Conservation (phyloP, 2,329 filamentous ascomycete genomes). For the Gnomoniopsis sp. region DNA sequence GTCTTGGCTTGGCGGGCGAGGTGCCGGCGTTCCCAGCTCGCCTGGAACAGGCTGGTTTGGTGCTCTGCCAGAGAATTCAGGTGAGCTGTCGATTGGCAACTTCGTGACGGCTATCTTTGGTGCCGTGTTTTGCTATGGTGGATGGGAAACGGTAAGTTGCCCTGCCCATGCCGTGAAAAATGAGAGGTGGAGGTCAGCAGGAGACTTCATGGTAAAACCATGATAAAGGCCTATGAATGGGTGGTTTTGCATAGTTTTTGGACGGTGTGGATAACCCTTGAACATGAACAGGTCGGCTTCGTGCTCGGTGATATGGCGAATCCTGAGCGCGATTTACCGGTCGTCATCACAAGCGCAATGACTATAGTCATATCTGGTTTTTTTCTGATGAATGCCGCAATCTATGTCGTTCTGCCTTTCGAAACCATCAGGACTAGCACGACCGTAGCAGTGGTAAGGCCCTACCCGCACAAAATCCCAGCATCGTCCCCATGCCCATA, state of each 20-base stretch:
- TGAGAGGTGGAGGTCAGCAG: not conserved
- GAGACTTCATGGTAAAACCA: not conserved
- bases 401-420: constrained; percentile 40
- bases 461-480: not conserved
- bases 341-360: constrained; percentile 39
- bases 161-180: constrained; percentile 20
- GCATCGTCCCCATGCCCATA: not conserved
- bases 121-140: constrained; percentile 40
- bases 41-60: constrained; percentile 29
- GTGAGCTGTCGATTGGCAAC: constrained; percentile 36
- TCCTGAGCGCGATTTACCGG: constrained; percentile 29
- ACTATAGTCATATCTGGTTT: constrained; percentile 37
- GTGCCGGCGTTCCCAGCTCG: constrained; percentile 33
- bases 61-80: constrained; percentile 17
- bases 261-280: not conserved
- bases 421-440: constrained; percentile 35
- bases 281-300: constrained; percentile 19
- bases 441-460: constrained; percentile 37
- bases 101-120: constrained; percentile 39
- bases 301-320: constrained; percentile 27
- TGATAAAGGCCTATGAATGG: not conserved
- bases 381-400: constrained; percentile 38
- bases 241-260: not conserved
- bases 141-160: constrained; percentile 40
- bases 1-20: constrained; percentile 28